Conservation (phyloP, 1,284 basidiomycete genomes). For the Melampsora abietis-canadensis region DNA sequence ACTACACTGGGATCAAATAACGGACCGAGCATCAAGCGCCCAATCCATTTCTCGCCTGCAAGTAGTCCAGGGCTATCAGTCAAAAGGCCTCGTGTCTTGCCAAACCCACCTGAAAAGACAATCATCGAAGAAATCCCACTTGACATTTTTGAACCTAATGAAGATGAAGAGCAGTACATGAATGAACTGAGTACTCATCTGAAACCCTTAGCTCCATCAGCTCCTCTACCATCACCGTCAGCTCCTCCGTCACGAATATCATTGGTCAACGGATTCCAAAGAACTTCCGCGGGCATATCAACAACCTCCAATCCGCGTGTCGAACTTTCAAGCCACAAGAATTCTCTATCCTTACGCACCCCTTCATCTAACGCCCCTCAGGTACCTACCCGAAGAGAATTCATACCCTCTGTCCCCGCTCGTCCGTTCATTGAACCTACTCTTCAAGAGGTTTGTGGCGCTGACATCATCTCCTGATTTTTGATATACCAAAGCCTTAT, state of each 20-base stretch:
- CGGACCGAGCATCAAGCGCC: not conserved
- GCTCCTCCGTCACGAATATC: no score
- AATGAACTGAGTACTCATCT: not conserved
- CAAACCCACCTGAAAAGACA: not conserved
- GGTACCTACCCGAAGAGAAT: slow-evolving; percentile 5
- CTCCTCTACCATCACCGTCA: not conserved
- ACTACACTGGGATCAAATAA: not conserved
- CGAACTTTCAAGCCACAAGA: not conserved
- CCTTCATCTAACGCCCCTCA: not conserved
- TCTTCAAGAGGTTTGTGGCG: slow-evolving; percentile 26
- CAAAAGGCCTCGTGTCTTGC: not conserved
- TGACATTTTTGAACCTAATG: not conserved
- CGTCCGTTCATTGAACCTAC: slow-evolving; percentile 21
- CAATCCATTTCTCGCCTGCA: not conserved
- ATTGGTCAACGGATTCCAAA: no score
- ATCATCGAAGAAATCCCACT: not conserved
- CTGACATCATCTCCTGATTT: not conserved
- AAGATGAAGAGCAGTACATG: slow-evolving; percentile 2
- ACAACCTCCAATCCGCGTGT: not conserved
- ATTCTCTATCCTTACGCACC: not conserved
- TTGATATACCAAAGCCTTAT: not conserved
- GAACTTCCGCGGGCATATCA: not conserved
- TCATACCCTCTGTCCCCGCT: not conserved
- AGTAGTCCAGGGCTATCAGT: not conserved
- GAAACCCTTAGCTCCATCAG: not conserved